phyloP scores from a whole-genome alignment of 352 stramenopile genomes.

The Globisporangium paroecandrum region DNA sequence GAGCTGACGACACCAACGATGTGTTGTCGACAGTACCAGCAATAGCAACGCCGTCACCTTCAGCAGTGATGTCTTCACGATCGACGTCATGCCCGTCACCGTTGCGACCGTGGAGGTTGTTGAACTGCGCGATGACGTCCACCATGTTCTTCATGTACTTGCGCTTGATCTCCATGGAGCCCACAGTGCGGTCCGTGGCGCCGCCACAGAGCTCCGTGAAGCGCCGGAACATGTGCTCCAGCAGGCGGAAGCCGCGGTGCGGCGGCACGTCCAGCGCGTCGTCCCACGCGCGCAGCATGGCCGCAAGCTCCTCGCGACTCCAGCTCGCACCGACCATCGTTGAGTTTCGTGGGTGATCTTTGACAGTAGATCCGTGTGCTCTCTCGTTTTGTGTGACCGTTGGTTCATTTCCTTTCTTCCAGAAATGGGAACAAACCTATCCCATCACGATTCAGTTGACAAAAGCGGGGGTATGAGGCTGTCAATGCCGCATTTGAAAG shows the following conservation, averaged over 20 bases:
- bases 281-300: conserved; percentile 7
- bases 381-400: not conserved
- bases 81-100: not conserved
- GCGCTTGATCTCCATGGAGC: conserved; percentile 16
- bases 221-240: conserved; percentile 12
- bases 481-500: too few species aligned
- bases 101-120: not conserved
- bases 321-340: conserved; percentile 10
- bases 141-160: conserved; percentile 21
- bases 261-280: conserved; percentile 5
- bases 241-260: conserved; percentile 12
- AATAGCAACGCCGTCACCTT: too few species aligned
- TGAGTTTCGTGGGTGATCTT: not conserved
- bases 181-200: not conserved
- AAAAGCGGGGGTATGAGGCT: too few species aligned
- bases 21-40: not conserved
- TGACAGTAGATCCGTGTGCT: not conserved
- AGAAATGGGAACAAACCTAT: not conserved
- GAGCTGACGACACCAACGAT: not conserved
- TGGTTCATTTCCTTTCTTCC: not conserved
- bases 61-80: not conserved
- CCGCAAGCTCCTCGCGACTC: conserved; percentile 9
- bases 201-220: conserved; percentile 9
- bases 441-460: not conserved
- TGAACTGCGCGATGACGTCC: conserved; percentile 8